Evolutionary conservation across 768 basidiomycete species (phyloP).

Genomic region (Leccinum disarticulatum): DNA sequence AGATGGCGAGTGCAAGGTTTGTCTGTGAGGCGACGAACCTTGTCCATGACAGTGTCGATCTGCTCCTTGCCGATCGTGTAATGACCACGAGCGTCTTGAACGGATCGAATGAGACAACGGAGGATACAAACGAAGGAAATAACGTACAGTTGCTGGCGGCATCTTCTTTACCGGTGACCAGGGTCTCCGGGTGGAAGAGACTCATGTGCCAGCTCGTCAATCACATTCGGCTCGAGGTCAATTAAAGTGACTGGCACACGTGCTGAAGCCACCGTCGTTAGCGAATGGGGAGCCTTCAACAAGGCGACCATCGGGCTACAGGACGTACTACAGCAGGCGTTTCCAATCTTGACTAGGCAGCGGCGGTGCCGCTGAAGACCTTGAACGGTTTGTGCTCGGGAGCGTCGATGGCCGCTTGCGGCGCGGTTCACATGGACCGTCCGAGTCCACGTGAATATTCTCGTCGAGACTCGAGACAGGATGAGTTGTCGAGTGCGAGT

Average conservation of each 20-base stretch:
- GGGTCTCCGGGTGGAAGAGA: slow-evolving; percentile 97
- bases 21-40: slow-evolving; percentile 90
- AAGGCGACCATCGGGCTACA: slow-evolving; percentile 92
- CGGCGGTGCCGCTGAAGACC: no score
- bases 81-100: slow-evolving; percentile 90
- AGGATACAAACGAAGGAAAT: background rate
- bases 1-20: slow-evolving; percentile 37
- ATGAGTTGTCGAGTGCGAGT: no score
- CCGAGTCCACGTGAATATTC: no score
- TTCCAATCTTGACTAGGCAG: no score
- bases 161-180: slow-evolving; percentile 98
- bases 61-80: slow-evolving; percentile 99
- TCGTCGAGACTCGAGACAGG: no score
- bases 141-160: slow-evolving; percentile 96
- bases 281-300: slow-evolving; percentile 71
- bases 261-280: slow-evolving; percentile 92
- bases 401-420: no score
- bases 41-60: slow-evolving; percentile 96
- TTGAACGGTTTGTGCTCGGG: no score
- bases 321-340: no score
- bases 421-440: no score
- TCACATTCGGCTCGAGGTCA: slow-evolving; percentile 95
- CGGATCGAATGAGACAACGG: slow-evolving; percentile 5
- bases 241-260: slow-evolving; percentile 99
- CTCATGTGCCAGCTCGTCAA: slow-evolving; percentile 95